A percentile compares a stretch with the other conserved stretches of the same genome.
These are phyloP conservation scores for Paramecium caudatum DNA, from an alignment of 73 alveolate genomes.

Conservation along the genomic window DNA sequence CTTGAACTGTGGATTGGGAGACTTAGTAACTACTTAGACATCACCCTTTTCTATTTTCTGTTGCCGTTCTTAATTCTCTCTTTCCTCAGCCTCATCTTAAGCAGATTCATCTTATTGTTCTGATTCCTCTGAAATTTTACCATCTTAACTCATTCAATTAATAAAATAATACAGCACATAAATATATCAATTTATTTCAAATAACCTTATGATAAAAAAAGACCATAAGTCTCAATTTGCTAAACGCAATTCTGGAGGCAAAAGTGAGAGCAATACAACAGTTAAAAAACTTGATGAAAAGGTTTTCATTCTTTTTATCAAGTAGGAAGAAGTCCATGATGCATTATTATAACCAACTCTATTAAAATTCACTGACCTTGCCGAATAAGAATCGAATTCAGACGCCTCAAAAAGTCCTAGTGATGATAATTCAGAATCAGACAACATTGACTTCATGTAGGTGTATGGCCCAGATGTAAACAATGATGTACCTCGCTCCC, in stretches of 20 bases:
- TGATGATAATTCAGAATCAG: constrained; percentile 1
- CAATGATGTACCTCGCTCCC: neutral
- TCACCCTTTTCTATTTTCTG: neutral
- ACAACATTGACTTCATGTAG: neutral
- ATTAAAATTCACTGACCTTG: no score
- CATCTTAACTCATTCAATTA: constrained; percentile 28
- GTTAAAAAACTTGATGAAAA: neutral
- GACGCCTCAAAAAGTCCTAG: no score
- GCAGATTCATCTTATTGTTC: constrained; percentile 20
- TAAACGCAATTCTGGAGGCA: neutral
- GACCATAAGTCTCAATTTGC: constrained; percentile 31
- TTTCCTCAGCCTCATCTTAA: constrained; percentile 26
- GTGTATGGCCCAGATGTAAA: constrained; percentile 5
- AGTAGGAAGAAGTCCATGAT: no score
- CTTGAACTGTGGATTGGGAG: neutral
- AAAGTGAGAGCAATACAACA: neutral
- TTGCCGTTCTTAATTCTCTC: neutral
- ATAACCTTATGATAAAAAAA: constrained; percentile 1
- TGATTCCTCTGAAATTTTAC: constrained; percentile 46
- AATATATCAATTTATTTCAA: no score
- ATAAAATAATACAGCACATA: no score
- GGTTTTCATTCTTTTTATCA: neutral
- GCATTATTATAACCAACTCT: neutral
- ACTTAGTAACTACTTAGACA: neutral
- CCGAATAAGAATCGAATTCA: no score